Percentiles rank a stretch among this genome's conserved stretches.
Conservation (phyloP, 2,329 filamentous ascomycete genomes). For the Ophiocordyceps robertsii region DNA sequence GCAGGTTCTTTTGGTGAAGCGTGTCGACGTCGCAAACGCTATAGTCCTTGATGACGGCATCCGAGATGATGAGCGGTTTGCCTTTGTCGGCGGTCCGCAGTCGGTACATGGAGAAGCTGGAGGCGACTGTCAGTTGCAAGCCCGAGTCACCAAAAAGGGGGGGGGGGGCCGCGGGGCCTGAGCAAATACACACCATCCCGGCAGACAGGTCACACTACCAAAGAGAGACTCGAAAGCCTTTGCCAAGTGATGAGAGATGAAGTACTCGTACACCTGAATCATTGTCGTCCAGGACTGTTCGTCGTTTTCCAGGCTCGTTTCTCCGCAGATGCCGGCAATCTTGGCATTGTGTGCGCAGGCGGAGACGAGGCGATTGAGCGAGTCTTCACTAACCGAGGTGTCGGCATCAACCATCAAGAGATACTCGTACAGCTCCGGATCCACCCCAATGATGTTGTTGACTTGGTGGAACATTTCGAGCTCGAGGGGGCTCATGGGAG, state of each 20-base stretch:
- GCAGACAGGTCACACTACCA: slow-evolving; percentile 95
- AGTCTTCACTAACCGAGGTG: slow-evolving; percentile 85
- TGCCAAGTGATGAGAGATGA: slow-evolving; percentile 90
- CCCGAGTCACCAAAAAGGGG: not conserved
- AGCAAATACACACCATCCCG: slow-evolving; percentile 69
- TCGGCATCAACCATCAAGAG: slow-evolving; percentile 96
- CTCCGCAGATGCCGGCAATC: slow-evolving; percentile 94
- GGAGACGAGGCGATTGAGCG: slow-evolving; percentile 82
- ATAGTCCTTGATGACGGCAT: slow-evolving; percentile 79
- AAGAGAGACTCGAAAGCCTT: slow-evolving; percentile 98
- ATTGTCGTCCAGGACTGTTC: slow-evolving; percentile 97
- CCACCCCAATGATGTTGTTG: slow-evolving; percentile 97
- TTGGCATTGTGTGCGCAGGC: slow-evolving; percentile 88
- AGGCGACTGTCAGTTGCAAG: not conserved
- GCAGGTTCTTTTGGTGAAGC: slow-evolving; percentile 88
- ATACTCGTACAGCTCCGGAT: slow-evolving; percentile 95
- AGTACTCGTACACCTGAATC: slow-evolving; percentile 99
- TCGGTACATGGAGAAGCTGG: slow-evolving; percentile 97
- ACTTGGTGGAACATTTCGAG: slow-evolving; percentile 98
- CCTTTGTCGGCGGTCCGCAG: slow-evolving; percentile 87
- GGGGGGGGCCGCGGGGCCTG: too few relatives aligned
- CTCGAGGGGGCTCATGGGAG: slow-evolving; percentile 90
- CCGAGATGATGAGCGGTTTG: slow-evolving; percentile 85
- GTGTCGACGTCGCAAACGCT: slow-evolving; percentile 83
- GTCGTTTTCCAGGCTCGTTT: slow-evolving; percentile 92